Percentiles rank a stretch among this genome's conserved stretches.
Conservation (phyloP, 441 rosid species). For the Erodium chrysanthum region DNA sequence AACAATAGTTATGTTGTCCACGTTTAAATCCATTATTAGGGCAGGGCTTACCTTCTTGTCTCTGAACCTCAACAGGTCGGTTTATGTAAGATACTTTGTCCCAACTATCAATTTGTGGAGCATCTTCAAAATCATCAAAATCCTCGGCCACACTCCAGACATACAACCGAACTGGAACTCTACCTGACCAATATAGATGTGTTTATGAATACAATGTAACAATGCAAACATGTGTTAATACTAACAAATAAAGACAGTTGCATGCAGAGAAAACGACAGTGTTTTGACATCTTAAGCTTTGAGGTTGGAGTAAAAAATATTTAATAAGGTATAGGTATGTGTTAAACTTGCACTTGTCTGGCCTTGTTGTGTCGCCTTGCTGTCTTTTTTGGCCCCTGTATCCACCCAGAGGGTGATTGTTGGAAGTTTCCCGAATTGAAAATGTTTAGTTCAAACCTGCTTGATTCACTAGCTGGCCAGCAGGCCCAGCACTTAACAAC, state of each 20-base stretch:
- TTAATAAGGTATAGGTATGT: not conserved
- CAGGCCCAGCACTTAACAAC: not conserved
- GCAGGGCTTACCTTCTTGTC: constrained; percentile 50
- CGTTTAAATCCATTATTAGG: not conserved
- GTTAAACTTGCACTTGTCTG: not conserved
- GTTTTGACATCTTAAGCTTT: not conserved
- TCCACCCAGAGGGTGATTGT: too few species aligned
- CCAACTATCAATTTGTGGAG: constrained; percentile 58
- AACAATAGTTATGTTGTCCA: not conserved
- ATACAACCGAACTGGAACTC: constrained; percentile 77
- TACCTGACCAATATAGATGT: constrained; percentile 34
- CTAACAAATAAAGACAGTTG: not conserved
- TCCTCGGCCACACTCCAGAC: constrained; percentile 42
- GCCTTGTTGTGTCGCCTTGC: not conserved
- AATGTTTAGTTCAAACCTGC: too few species aligned
- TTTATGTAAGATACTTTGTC: constrained; percentile 69
- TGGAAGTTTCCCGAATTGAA: too few species aligned
- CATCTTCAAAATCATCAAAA: constrained; percentile 61
- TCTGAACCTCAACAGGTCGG: constrained; percentile 56
- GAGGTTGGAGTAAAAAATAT: not conserved
- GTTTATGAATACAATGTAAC: too few species aligned
- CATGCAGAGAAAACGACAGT: not conserved
- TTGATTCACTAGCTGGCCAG: not conserved
- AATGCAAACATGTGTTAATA: not conserved
- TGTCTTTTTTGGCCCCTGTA: not conserved